A percentile compares a stretch with the other conserved stretches of the same genome.
Evolutionary conservation across 2,329 filamentous ascomycete species (phyloP).

Genomic region (Trichothecium roseum): DNA sequence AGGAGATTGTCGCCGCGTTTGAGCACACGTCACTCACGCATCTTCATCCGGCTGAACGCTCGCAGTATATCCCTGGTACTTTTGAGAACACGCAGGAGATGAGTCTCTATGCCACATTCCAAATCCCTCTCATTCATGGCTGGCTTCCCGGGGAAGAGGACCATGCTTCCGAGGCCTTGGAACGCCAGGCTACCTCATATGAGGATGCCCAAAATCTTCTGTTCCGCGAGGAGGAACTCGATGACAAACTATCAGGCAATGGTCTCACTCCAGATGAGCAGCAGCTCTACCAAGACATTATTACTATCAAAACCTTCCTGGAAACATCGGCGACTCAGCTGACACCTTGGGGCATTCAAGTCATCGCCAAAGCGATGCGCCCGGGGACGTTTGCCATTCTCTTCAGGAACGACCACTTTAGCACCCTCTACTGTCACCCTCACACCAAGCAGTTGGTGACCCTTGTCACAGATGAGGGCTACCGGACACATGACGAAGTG

Average conservation of each 20-base stretch:
- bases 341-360: constrained; percentile 68
- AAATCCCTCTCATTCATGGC: constrained; percentile 80
- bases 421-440: constrained; percentile 84
- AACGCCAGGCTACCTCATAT: constrained; percentile 69
- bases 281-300: constrained; percentile 69
- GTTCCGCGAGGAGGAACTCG: constrained; percentile 81
- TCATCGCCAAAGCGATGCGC: constrained; percentile 58
- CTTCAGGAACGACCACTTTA: constrained; percentile 96
- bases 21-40: constrained; percentile 43
- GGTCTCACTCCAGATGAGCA: constrained; percentile 66
- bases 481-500: constrained; percentile 76
- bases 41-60: constrained; percentile 38
- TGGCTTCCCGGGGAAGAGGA: constrained; percentile 71
- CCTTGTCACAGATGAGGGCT: constrained; percentile 87
- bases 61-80: constrained; percentile 48
- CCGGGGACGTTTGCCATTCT: constrained; percentile 80
- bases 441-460: constrained; percentile 65
- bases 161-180: constrained; percentile 57
- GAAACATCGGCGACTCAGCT: constrained; percentile 73
- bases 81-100: constrained; percentile 87
- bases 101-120: constrained; percentile 82
- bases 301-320: constrained; percentile 78
- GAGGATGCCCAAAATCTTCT: constrained; percentile 86
- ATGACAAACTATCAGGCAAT: constrained; percentile 52
- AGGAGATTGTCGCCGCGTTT: constrained; percentile 33